Conservation (phyloP, 768 basidiomycete species). For the Macrolepiota dolichaula region DNA sequence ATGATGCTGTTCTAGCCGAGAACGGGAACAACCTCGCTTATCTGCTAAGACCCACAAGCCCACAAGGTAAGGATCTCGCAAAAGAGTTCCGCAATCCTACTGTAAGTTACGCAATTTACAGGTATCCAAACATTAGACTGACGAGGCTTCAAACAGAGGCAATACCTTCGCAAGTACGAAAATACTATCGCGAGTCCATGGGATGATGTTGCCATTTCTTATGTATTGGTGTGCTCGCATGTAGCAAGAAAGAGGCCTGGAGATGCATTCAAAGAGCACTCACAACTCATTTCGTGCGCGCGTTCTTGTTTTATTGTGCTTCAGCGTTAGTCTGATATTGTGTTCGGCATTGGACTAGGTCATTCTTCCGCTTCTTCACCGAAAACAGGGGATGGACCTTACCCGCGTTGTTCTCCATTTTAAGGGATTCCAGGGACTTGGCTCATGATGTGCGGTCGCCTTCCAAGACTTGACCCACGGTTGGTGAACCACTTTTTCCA, state of each 20-base stretch:
- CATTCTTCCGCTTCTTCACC: slow-evolving; percentile 78
- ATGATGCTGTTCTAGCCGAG: slow-evolving; percentile 56
- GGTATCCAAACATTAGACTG: background rate
- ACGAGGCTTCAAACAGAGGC: slow-evolving; percentile 24
- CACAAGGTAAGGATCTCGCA: slow-evolving; percentile 72
- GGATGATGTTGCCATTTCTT: slow-evolving; percentile 85
- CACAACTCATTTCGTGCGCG: slow-evolving; percentile 71
- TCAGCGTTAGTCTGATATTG: background rate
- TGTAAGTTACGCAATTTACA: slow-evolving; percentile 20
- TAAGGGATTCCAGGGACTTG: slow-evolving; percentile 79
- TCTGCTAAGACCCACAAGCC: slow-evolving; percentile 71
- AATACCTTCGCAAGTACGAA: slow-evolving; percentile 44
- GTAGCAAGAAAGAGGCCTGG: slow-evolving; percentile 61
- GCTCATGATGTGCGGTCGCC: slow-evolving; percentile 70
- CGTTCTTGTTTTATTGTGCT: background rate
- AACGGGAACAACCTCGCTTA: slow-evolving; percentile 71
- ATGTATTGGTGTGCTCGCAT: slow-evolving; percentile 71
- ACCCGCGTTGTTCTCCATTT: slow-evolving; percentile 75
- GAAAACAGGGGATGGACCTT: slow-evolving; percentile 85
- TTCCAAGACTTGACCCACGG: background rate
- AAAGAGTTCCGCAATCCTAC: slow-evolving; percentile 66
- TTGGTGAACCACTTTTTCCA: slow-evolving; percentile 19
- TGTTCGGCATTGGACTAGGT: slow-evolving; percentile 29
- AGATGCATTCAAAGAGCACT: slow-evolving; percentile 82
- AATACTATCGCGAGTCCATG: slow-evolving; percentile 71